Percentiles rank a stretch among this genome's conserved stretches.
Conservation (phyloP, 2,329 filamentous ascomycete species). For the Hypoxylon sp. region DNA sequence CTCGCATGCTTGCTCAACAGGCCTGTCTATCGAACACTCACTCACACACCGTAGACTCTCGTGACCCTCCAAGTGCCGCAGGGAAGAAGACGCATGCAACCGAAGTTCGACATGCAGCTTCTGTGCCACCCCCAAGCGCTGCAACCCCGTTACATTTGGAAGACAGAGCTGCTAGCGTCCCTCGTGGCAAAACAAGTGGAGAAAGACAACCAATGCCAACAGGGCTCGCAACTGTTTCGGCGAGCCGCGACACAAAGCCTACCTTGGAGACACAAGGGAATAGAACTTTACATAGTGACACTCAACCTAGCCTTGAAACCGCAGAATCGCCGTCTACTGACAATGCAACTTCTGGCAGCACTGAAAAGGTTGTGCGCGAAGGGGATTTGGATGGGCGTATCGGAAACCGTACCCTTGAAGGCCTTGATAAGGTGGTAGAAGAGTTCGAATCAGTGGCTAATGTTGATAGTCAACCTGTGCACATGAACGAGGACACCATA, state of each 20-base stretch:
- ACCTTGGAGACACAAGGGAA: neutral
- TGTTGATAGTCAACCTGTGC: neutral
- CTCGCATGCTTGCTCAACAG: slow-evolving; percentile 13
- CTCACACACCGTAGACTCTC: neutral
- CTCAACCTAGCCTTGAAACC: neutral
- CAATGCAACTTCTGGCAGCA: neutral
- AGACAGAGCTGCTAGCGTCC: slow-evolving; percentile 1
- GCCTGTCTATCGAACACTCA: slow-evolving; percentile 3
- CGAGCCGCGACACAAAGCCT: neutral
- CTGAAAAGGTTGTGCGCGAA: neutral
- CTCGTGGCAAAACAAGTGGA: neutral
- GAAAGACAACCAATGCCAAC: neutral
- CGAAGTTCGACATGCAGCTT: neutral
- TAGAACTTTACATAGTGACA: no score
- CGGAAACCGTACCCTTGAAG: no score
- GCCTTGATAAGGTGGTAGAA: no score
- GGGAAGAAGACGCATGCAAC: no score
- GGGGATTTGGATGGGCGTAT: no score
- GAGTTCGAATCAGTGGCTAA: no score
- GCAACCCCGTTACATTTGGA: neutral
- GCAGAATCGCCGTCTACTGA: no score
- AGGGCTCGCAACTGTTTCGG: neutral
- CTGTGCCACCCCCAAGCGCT: neutral
- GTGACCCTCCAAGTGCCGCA: neutral
- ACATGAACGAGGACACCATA: neutral